Percentiles rank a stretch among this genome's conserved stretches.
Evolutionary conservation across 345 rosid genomes (phyloP).

Genomic region (Schrenkiella parvula): DNA sequence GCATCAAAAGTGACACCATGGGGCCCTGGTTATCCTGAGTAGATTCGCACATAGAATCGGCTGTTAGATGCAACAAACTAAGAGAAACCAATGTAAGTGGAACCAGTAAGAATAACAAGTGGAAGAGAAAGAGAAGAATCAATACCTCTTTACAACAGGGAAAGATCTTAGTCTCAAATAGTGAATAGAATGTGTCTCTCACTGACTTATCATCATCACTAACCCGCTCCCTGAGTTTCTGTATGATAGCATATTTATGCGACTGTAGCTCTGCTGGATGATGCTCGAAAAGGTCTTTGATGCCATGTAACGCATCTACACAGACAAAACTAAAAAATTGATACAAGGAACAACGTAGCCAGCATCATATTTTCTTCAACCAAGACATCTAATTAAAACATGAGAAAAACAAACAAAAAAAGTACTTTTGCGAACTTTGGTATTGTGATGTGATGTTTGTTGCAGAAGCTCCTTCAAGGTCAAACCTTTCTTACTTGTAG

Average conservation of each 20-base stretch:
- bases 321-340: conserved; percentile 3
- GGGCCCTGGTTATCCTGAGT: conserved; percentile 75
- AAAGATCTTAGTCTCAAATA: conserved; percentile 56
- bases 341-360: conserved; percentile 8
- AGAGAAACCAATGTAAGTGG: not conserved
- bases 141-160: conserved; percentile 73
- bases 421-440: conserved; percentile 78
- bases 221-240: conserved; percentile 64
- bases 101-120: not conserved
- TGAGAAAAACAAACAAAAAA: not conserved
- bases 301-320: conserved; percentile 74
- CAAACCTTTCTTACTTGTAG: conserved; percentile 88
- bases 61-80: conserved; percentile 21
- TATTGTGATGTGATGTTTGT: conserved; percentile 77
- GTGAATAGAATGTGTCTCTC: conserved; percentile 56
- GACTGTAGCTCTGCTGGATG: conserved; percentile 62
- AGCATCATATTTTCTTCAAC: not conserved
- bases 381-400: not conserved
- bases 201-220: conserved; percentile 64
- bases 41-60: conserved; percentile 25
- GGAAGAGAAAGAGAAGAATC: not conserved
- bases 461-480: conserved; percentile 77
- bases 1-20: conserved; percentile 64
- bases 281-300: conserved; percentile 59
- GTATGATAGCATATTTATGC: conserved; percentile 53